These are phyloP conservation scores for Cadophora malorum DNA, from an alignment of 2,329 filamentous ascomycete genomes.

Conservation along the genomic window DNA sequence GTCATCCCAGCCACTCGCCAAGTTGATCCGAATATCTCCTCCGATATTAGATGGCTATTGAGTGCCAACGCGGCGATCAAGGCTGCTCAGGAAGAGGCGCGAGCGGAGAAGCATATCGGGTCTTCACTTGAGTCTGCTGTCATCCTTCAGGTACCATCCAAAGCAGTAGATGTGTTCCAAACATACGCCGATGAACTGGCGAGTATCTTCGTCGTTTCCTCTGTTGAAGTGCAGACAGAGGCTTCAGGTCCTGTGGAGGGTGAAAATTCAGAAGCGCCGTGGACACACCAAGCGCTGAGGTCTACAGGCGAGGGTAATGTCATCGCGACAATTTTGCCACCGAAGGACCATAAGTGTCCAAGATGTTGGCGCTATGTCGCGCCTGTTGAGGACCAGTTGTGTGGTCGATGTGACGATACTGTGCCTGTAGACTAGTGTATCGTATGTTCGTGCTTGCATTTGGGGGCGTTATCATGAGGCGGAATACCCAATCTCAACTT, in stretches of 20 bases:
- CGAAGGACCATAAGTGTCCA: conserved; percentile 72
- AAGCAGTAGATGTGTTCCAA: conserved; percentile 42
- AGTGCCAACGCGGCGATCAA: conserved; percentile 70
- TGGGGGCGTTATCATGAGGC: conserved; percentile 17
- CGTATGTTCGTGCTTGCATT: conserved; percentile 8
- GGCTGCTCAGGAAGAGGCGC: conserved; percentile 73
- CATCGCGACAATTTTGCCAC: conserved; percentile 47
- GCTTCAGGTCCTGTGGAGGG: conserved; percentile 30
- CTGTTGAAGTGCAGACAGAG: conserved; percentile 55
- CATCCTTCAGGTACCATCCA: conserved; percentile 54
- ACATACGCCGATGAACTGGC: conserved; percentile 51
- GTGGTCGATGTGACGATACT: conserved; percentile 73
- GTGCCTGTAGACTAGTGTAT: conserved; percentile 48
- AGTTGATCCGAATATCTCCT: conserved; percentile 14
- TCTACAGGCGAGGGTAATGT: conserved; percentile 35
- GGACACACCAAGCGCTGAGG: conserved; percentile 47
- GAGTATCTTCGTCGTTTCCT: conserved; percentile 72
- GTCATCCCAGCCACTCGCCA: conserved; percentile 27
- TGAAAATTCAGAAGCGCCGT: conserved; percentile 53
- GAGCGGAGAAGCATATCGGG: conserved; percentile 74
- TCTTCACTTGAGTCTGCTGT: conserved; percentile 83
- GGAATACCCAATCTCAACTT: conserved; percentile 30
- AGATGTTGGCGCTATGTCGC: conserved; percentile 90
- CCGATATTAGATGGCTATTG: conserved; percentile 39
- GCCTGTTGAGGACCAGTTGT: conserved; percentile 69